These are phyloP conservation scores for Acacia crassicarpa DNA, from an alignment of 306 rosid species.

Conservation along the genomic window DNA sequence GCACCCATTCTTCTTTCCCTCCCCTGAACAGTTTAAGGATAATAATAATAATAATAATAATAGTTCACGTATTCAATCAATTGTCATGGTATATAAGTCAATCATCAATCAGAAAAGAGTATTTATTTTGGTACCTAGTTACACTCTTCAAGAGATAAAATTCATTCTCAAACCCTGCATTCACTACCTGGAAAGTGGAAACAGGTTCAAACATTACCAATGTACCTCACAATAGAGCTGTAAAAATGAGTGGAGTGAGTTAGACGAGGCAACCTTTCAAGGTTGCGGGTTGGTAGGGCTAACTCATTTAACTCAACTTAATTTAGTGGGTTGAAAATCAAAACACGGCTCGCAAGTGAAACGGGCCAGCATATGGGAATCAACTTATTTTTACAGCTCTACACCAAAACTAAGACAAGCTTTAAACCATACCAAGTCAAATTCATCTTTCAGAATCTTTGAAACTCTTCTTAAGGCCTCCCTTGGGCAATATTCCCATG, in stretches of 20 bases:
- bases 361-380: not conserved
- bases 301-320: not conserved
- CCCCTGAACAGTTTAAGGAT: conserved; percentile 67
- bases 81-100: conserved; percentile 9
- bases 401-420: conserved; percentile 9
- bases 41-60: no score
- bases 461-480: conserved; percentile 70
- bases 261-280: not conserved
- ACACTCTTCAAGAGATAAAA: conserved; percentile 71
- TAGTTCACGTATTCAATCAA: conserved; percentile 16
- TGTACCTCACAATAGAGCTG: not conserved
- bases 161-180: conserved; percentile 95
- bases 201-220: conserved; percentile 27
- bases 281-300: not conserved
- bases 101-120: conserved; percentile 12
- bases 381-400: not conserved
- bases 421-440: conserved; percentile 65
- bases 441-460: conserved; percentile 80
- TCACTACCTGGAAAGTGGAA: conserved; percentile 57
- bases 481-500: conserved; percentile 96
- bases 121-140: conserved; percentile 55
- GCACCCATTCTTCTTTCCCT: conserved; percentile 83
- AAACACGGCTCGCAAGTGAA: not conserved
- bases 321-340: not conserved
- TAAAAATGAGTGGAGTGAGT: not conserved